phyloP scores from a whole-genome alignment of 2,329 filamentous ascomycete species.

The Monilinia polystroma region DNA sequence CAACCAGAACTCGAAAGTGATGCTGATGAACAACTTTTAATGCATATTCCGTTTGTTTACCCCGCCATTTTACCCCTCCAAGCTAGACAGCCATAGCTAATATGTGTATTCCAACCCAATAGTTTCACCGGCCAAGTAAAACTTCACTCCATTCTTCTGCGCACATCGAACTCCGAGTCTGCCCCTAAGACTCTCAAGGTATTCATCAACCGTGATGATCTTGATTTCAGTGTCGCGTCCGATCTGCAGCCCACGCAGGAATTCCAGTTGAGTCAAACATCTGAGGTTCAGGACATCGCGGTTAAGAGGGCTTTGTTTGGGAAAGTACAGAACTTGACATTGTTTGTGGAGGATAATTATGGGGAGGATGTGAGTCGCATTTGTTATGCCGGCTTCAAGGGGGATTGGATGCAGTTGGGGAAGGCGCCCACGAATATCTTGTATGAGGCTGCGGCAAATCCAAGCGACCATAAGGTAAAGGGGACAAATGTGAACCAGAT shows the following conservation, averaged over 20 bases:
- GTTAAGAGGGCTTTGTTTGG: slow-evolving; percentile 88
- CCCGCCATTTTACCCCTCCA: slow-evolving; percentile 25
- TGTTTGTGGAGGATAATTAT: slow-evolving; percentile 95
- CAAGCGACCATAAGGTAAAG: slow-evolving; percentile 75
- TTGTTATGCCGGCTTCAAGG: slow-evolving; percentile 87
- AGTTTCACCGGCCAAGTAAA: slow-evolving; percentile 94
- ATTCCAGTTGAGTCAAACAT: slow-evolving; percentile 73
- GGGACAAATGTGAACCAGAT: slow-evolving; percentile 55
- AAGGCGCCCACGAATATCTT: slow-evolving; percentile 80
- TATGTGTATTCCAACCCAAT: slow-evolving; percentile 14
- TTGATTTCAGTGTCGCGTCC: slow-evolving; percentile 78
- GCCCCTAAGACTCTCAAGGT: slow-evolving; percentile 84
- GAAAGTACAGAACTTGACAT: slow-evolving; percentile 73
- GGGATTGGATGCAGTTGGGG: slow-evolving; percentile 86
- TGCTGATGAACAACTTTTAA: slow-evolving; percentile 88
- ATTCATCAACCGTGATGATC: slow-evolving; percentile 79
- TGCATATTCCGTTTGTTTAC: slow-evolving; percentile 76
- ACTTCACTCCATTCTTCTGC: slow-evolving; percentile 83
- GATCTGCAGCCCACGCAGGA: slow-evolving; percentile 71
- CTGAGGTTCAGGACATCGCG: slow-evolving; percentile 81
- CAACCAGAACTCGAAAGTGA: slow-evolving; percentile 80
- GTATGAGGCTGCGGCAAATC: slow-evolving; percentile 93
- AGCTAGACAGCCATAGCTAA: not conserved
- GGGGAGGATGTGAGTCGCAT: slow-evolving; percentile 73
- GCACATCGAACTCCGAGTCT: slow-evolving; percentile 66